Base-by-base conservation (phyloP, 768 basidiomycete species). In the Kwoniella bestiolae region DNA sequence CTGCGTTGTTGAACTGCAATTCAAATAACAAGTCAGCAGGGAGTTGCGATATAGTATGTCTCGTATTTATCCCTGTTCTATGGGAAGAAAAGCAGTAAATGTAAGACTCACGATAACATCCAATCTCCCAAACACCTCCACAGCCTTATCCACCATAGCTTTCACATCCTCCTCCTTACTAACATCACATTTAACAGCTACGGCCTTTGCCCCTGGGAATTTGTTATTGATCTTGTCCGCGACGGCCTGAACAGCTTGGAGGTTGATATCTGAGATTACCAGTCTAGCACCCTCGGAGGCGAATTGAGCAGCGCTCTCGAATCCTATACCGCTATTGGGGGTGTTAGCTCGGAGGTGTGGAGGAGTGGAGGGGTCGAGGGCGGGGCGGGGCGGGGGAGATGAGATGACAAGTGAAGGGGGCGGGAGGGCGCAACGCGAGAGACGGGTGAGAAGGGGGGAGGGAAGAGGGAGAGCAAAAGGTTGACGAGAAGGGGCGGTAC, bases 281-380 rank as follows among this genome's bases (percentile, higher is more conserved):
- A 98, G 88, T 73, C 89, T 87, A n/a, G 93, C 93, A 26, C 95
- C 94, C 80, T 99, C 96, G 67, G 87, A 86, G 1, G 95, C 95
- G 80, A 99, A 99, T 50, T 97, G 86, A 66, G 97, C 85, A n/a
- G 93, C 88, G 0, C 94, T 90, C 83, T 99, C 94, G 52, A 98
- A 86, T 28, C 96, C 96, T 80, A 99, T 96, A 0, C 96, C 96
- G 61, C 94, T 97, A 81, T 23, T 3, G 18, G 46, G 41, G 38
- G 25, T 16, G 29, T 60, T 46, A 23, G 58, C 25, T 28, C 18
- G 18, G n/a, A n/a, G n/a, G n/a, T n/a, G n/a, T n/a, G n/a, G n/a
- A n/a, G n/a, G n/a, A n/a, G 41, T 26, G n/a, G 62, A 44, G 62
- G 69, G 57, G 29, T 0, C 3, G 21, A 46, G 6, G 31, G 25